These are phyloP conservation scores for rapeseed (Brassica napus) DNA, from an alignment of 345 rosid genomes.

Conservation along the genomic window DNA sequence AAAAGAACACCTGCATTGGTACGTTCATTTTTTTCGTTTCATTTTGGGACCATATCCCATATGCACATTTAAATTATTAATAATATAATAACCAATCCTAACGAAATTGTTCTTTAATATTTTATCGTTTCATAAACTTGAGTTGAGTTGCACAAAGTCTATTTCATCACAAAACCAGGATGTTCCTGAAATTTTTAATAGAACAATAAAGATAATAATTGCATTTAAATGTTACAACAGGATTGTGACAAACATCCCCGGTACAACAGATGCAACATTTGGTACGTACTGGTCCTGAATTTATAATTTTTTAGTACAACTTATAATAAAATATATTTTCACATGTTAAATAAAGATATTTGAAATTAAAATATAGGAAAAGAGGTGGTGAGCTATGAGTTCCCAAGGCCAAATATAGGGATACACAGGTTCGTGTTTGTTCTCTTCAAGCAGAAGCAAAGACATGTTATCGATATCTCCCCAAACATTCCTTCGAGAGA, in stretches of 20 bases:
- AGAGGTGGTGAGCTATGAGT: conserved; percentile 63
- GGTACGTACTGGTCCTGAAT: not conserved
- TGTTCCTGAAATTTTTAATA: not conserved
- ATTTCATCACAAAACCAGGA: not conserved
- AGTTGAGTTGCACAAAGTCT: not conserved
- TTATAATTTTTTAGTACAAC: not conserved
- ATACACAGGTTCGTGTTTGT: conserved; percentile 71
- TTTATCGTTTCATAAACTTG: not conserved
- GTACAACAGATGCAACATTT: conserved; percentile 60
- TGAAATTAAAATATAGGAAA: conserved; percentile 42
- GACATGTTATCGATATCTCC: conserved; percentile 41
- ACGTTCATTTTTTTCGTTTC: conserved; percentile 19
- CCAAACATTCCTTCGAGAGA: conserved; percentile 50
- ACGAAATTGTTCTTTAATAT: not conserved
- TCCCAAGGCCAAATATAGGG: conserved; percentile 62
- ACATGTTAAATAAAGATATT: not conserved
- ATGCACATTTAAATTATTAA: not conserved
- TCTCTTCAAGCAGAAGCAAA: conserved; percentile 57
- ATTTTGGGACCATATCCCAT: not conserved
- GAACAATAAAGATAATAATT: not conserved
- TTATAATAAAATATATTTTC: not conserved
- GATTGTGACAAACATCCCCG: conserved; percentile 69
- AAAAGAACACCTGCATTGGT: conserved; percentile 72
- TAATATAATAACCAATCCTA: not conserved
- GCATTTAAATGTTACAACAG: conserved; percentile 36